Conservation (phyloP, 2,329 filamentous ascomycete genomes). For the Neonectria magnoliae region DNA sequence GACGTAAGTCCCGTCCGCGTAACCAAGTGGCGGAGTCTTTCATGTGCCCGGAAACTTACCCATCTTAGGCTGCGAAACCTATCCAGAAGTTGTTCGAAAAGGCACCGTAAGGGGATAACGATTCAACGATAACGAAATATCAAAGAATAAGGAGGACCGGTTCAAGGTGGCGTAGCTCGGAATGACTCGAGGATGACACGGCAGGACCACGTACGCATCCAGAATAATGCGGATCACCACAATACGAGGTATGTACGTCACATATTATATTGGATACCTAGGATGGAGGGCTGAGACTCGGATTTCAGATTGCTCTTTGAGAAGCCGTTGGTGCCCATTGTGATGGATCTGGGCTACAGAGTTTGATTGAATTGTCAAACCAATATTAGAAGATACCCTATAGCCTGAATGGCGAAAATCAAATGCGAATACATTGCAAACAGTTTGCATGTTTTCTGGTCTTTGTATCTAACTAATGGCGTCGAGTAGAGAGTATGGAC, state of each 20-base stretch:
- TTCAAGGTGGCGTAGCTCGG: neutral
- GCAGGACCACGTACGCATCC: neutral
- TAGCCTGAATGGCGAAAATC: neutral
- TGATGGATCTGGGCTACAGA: neutral
- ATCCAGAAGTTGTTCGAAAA: conserved; percentile 89
- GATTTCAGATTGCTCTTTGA: neutral
- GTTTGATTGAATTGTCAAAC: neutral
- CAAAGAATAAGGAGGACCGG: neutral
- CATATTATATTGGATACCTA: neutral
- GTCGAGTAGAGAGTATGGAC: neutral
- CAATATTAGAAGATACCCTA: conserved; percentile 18
- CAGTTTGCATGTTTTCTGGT: too few relatives aligned
- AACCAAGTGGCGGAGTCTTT: neutral
- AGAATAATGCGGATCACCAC: neutral
- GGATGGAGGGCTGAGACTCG: neutral
- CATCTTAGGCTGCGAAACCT: conserved; percentile 78
- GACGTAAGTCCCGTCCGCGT: conserved; percentile 67
- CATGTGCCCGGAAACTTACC: conserved; percentile 27
- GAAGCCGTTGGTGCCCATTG: neutral
- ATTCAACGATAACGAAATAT: neutral
- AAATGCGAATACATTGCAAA: neutral
- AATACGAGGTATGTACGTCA: neutral
- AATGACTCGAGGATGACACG: neutral
- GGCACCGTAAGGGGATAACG: conserved; percentile 54
- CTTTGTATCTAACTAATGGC: too few relatives aligned